These are phyloP conservation scores for Diversispora eburnea DNA, from an alignment of 192 early-diverging fungal species.

Conservation along the genomic window DNA sequence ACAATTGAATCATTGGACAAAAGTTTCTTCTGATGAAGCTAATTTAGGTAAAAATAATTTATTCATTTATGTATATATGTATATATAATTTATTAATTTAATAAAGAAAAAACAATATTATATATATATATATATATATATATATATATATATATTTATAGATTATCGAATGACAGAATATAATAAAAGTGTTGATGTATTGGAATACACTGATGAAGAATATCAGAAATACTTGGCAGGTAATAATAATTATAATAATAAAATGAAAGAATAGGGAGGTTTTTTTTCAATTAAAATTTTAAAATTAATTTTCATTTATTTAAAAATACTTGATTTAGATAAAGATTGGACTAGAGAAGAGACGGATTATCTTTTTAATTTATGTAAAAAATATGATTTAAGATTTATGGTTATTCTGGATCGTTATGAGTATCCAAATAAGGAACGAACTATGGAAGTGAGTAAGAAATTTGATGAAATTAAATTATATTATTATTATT, in stretches of 20 bases:
- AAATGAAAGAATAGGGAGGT: too few species aligned
- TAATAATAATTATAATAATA: conserved; percentile 14
- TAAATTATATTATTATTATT: not conserved
- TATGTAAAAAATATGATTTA: conserved; percentile 74
- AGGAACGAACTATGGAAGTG: conserved; percentile 48
- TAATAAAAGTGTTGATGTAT: conserved; percentile 67
- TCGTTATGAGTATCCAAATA: conserved; percentile 63
- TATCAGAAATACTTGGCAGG: conserved; percentile 70
- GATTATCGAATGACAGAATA: conserved; percentile 77
- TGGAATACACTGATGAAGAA: conserved; percentile 78
- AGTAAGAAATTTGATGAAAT: not conserved
- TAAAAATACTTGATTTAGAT: conserved; percentile 34
- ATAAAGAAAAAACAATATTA: not conserved
- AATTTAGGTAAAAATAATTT: too few species aligned
- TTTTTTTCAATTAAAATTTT: not conserved
- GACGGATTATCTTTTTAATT: conserved; percentile 75
- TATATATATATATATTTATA: conserved; percentile 28
- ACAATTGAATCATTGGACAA: too few species aligned
- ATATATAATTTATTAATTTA: conserved; percentile 2
- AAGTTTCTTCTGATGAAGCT: too few species aligned
- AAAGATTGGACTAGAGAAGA: conserved; percentile 80
- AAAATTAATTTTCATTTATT: not conserved
- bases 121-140: too few species aligned
- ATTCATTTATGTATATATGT: not conserved
- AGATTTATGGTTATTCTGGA: conserved; percentile 84